phyloP scores from a whole-genome alignment of 176 grass and related monocot species.

The Phoenix dactylifera region DNA sequence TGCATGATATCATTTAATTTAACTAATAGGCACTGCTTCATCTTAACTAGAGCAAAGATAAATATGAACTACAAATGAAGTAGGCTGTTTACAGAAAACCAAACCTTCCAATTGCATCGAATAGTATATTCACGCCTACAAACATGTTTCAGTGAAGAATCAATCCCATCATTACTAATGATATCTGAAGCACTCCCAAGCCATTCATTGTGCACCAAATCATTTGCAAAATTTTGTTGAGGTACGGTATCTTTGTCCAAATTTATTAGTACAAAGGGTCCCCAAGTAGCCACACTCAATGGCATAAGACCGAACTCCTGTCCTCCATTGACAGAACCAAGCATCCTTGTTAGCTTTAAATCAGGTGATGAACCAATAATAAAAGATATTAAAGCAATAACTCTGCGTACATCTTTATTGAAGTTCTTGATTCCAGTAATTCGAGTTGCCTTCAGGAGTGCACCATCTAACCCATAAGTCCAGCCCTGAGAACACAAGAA shows the following conservation, averaged over 20 bases:
- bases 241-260: slow-evolving; percentile 27
- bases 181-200: slow-evolving; percentile 65
- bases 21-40: too few species aligned
- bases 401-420: slow-evolving; percentile 51
- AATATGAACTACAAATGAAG: neutral
- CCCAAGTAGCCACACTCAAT: slow-evolving; percentile 70
- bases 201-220: slow-evolving; percentile 67
- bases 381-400: slow-evolving; percentile 4
- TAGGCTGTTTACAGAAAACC: neutral
- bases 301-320: slow-evolving; percentile 78
- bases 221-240: slow-evolving; percentile 26
- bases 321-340: slow-evolving; percentile 10
- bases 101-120: slow-evolving; percentile 96
- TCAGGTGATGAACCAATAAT: too few species aligned
- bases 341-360: neutral
- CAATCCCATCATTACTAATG: slow-evolving; percentile 55
- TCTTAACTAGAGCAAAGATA: too few species aligned
- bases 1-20: neutral
- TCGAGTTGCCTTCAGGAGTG: slow-evolving; percentile 80
- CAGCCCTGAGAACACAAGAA: slow-evolving; percentile 53
- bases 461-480: slow-evolving; percentile 90
- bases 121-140: slow-evolving; percentile 84
- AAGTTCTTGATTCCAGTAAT: slow-evolving; percentile 89
- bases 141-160: slow-evolving; percentile 60
- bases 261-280: slow-evolving; percentile 69